These are phyloP conservation scores for Blastocystis sp. DNA, from an alignment of 352 stramenopile species.

Conservation along the genomic window DNA sequence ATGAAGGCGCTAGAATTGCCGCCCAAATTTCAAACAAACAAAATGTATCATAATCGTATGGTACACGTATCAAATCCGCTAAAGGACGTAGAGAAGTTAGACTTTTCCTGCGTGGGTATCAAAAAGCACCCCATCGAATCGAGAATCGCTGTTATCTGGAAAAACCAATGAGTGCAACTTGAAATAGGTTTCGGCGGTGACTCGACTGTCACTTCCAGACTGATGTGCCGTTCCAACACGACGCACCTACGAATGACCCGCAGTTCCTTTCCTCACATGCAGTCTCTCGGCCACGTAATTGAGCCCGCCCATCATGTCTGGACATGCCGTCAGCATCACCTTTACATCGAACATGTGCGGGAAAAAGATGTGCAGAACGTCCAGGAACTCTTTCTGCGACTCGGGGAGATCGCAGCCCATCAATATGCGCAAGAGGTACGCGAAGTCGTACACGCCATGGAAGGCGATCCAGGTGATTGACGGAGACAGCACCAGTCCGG, in stretches of 20 bases:
- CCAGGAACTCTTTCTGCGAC: neutral
- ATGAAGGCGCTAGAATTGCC: neutral
- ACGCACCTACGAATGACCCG: neutral
- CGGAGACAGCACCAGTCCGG: constrained; percentile 19
- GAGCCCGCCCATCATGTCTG: neutral
- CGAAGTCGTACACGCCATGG: constrained; percentile 57
- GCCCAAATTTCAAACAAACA: constrained; percentile 17
- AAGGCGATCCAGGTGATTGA: constrained; percentile 54
- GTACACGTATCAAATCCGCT: constrained; percentile 28
- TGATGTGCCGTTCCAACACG: constrained; percentile 35
- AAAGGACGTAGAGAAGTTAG: constrained; percentile 7
- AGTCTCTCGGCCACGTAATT: constrained; percentile 28
- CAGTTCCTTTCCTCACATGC: neutral
- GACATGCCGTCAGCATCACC: neutral
- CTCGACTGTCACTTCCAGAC: constrained; percentile 48
- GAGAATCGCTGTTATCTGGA: neutral
- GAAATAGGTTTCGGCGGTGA: constrained; percentile 41
- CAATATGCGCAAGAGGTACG: constrained; percentile 29
- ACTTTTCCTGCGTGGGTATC: neutral
- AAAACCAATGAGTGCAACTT: neutral
- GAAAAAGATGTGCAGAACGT: constrained; percentile 5
- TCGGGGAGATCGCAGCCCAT: constrained; percentile 36
- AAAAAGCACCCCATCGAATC: constrained; percentile 23
- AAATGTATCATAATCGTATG: neutral
- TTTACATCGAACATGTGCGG: constrained; percentile 61